phyloP scores from a whole-genome alignment of 208 protist genomes.

The Entamoeba moshkovskii region DNA sequence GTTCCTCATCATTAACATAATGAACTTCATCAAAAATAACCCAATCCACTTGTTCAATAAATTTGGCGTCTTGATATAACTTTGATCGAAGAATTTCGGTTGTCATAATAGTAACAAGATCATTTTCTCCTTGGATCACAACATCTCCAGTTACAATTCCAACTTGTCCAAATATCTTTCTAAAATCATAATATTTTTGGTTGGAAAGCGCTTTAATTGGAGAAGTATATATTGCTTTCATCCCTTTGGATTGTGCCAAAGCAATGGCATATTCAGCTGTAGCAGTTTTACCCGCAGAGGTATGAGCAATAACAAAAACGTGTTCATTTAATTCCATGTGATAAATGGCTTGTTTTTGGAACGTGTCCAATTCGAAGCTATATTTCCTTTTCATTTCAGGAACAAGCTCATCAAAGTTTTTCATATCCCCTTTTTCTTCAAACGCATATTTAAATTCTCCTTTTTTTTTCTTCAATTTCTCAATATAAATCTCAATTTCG shows the following conservation, averaged over 20 bases:
- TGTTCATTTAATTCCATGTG: constrained; percentile 40
- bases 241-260: neutral
- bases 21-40: constrained; percentile 70
- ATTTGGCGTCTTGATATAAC: constrained; percentile 43
- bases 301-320: constrained; percentile 66
- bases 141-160: constrained; percentile 28
- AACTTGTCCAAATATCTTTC: constrained; percentile 21
- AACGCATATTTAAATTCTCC: neutral
- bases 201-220: constrained; percentile 24
- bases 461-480: neutral
- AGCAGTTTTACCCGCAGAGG: constrained; percentile 49
- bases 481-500: neutral
- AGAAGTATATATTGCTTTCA: constrained; percentile 19
- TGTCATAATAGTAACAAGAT: constrained; percentile 43
- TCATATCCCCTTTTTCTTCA: neutral
- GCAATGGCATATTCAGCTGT: constrained; percentile 21
- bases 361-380: constrained; percentile 60
- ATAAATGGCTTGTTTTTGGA: constrained; percentile 60
- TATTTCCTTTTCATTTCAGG: constrained; percentile 1
- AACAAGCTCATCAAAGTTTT: neutral
- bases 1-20: constrained; percentile 56
- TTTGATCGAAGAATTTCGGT: constrained; percentile 55
- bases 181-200: constrained; percentile 30
- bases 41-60: constrained; percentile 36
- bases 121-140: constrained; percentile 9